These are phyloP conservation scores for Tricholoma hemisulphureum DNA, from an alignment of 768 basidiomycete genomes.

Conservation along the genomic window DNA sequence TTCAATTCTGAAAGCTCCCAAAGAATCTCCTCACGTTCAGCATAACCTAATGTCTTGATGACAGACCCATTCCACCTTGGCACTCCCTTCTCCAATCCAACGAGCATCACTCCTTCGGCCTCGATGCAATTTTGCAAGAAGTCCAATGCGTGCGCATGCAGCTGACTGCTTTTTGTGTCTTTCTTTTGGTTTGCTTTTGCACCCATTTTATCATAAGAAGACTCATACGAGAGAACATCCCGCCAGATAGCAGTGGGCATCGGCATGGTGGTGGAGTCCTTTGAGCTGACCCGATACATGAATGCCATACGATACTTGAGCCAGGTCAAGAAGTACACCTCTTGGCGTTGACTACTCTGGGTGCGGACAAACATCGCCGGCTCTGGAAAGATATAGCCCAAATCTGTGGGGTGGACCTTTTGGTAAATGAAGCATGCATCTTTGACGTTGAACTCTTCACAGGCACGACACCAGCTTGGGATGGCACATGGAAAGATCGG, in stretches of 20 bases:
- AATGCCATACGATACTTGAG: conserved; percentile 2
- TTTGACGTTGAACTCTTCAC: too few species aligned
- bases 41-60: background rate
- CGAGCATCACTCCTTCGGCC: background rate
- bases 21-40: conserved; percentile 11
- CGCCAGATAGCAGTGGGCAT: conserved; percentile 11
- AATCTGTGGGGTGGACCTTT: too few species aligned
- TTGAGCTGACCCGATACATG: background rate
- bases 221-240: conserved; percentile 2
- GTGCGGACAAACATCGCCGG: conserved; percentile 2
- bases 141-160: background rate
- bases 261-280: background rate
- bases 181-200: background rate
- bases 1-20: conserved; percentile 20
- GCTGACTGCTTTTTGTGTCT: background rate
- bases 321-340: conserved; percentile 3
- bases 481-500: too few species aligned
- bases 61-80: background rate
- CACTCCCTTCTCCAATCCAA: background rate
- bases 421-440: too few species aligned
- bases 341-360: background rate
- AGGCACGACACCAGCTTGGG: too few species aligned
- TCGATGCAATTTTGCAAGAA: background rate
- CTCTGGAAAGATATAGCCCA: conserved; percentile 11
- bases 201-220: background rate